Evolutionary conservation across 1,284 basidiomycete species (phyloP).

Genomic region (Melampsora americana): DNA sequence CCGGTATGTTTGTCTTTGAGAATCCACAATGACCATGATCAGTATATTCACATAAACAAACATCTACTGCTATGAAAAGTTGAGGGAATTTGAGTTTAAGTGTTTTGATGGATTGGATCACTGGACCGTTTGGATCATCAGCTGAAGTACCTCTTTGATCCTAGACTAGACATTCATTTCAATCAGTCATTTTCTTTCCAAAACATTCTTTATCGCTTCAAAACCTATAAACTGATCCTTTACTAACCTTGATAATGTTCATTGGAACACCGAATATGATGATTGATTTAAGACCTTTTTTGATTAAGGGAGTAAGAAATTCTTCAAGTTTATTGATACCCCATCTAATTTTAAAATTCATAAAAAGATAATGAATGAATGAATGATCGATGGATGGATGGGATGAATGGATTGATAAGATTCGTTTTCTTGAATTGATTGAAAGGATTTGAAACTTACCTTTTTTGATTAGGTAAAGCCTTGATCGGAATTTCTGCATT

Average conservation of each 20-base stretch:
- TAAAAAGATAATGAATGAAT: neutral
- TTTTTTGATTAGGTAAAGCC: conserved; percentile 75
- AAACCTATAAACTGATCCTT: too few relatives aligned
- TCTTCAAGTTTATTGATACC: conserved; percentile 85
- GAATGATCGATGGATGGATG: too few relatives aligned
- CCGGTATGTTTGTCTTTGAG: conserved; percentile 57
- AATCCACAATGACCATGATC: conserved; percentile 95
- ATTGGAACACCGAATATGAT: conserved; percentile 96
- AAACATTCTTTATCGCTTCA: too few relatives aligned
- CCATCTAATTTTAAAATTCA: conserved; percentile 60
- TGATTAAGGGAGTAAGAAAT: conserved; percentile 80
- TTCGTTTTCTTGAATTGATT: neutral
- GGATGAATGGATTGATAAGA: too few relatives aligned
- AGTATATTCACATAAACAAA: conserved; percentile 99
- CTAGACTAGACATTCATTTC: conserved; percentile 56
- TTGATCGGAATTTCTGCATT: conserved; percentile 73
- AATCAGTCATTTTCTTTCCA: neutral
- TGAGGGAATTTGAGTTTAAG: conserved; percentile 74
- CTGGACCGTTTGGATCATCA: conserved; percentile 83
- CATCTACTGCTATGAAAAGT: conserved; percentile 85
- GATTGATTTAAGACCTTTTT: conserved; percentile 84
- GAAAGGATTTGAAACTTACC: conserved; percentile 52
- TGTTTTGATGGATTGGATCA: conserved; percentile 81
- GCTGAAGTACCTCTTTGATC: conserved; percentile 79
- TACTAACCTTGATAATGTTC: conserved; percentile 71